These are phyloP conservation scores for Boletus barrowsii DNA, from an alignment of 768 basidiomycete genomes.

Conservation along the genomic window DNA sequence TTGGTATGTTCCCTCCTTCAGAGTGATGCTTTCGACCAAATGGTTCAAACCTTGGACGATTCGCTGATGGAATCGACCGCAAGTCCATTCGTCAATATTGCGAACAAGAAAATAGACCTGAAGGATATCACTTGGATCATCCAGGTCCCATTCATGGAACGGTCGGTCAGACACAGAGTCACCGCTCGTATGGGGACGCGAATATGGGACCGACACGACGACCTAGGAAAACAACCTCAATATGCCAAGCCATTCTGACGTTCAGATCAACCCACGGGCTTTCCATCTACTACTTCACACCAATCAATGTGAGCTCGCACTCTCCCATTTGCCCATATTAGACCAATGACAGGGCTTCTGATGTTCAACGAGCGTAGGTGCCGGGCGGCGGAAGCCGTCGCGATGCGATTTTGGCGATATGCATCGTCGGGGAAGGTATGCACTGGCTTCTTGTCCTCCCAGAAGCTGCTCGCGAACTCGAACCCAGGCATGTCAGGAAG, in stretches of 20 bases:
- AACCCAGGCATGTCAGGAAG: constrained; percentile 47
- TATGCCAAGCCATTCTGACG: background rate
- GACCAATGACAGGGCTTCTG: constrained; percentile 46
- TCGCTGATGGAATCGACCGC: constrained; percentile 38
- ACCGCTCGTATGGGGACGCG: constrained; percentile 14
- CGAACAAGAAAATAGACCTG: constrained; percentile 49
- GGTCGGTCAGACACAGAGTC: constrained; percentile 18
- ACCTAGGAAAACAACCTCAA: constrained; percentile 30
- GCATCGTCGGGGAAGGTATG: constrained; percentile 49
- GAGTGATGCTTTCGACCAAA: constrained; percentile 35
- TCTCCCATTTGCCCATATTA: constrained; percentile 51
- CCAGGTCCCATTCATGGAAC: constrained; percentile 51
- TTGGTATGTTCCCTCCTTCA: constrained; percentile 33
- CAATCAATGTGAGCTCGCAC: constrained; percentile 58
- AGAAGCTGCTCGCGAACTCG: constrained; percentile 53
- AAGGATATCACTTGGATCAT: constrained; percentile 43
- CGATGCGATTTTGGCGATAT: constrained; percentile 57
- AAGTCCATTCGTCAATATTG: constrained; percentile 55
- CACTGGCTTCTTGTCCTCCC: constrained; percentile 60
- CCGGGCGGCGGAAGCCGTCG: constrained; percentile 47
- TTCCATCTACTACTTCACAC: constrained; percentile 37
- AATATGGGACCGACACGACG: constrained; percentile 50
- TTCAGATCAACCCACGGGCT: constrained; percentile 31
- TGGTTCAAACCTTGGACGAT: constrained; percentile 39
- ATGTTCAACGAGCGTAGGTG: constrained; percentile 49